A percentile compares a stretch with the other conserved stretches of the same genome.
Conservation (phyloP, 108 stramenopile species). For the Skeletonema marinoi region DNA sequence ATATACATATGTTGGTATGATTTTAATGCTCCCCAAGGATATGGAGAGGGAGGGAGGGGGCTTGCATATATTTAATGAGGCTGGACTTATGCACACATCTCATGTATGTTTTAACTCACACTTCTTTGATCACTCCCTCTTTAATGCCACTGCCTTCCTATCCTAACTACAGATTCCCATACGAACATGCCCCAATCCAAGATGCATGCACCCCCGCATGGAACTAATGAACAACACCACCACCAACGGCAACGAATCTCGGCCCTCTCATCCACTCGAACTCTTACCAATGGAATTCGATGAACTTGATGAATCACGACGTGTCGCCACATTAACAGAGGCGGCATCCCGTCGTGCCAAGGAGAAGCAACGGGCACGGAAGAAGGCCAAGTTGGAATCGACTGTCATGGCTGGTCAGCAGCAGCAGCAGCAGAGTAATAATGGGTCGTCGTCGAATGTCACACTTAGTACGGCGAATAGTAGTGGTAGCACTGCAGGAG, state of each 20-base stretch:
- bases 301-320: slow-evolving; percentile 79
- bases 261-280: slow-evolving; percentile 43
- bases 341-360: slow-evolving; percentile 40
- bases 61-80: not conserved
- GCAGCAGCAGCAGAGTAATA: not conserved
- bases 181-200: slow-evolving; percentile 40
- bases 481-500: slow-evolving; percentile 23
- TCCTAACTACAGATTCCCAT: not conserved
- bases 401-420: slow-evolving; percentile 4
- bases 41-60: too few species aligned
- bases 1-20: slow-evolving; percentile 1
- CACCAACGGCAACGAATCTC: slow-evolving; percentile 28
- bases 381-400: slow-evolving; percentile 41
- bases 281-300: slow-evolving; percentile 86
- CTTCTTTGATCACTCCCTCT: not conserved
- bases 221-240: slow-evolving; percentile 18
- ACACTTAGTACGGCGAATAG: too few species aligned
- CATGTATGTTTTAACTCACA: not conserved
- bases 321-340: slow-evolving; percentile 12
- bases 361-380: slow-evolving; percentile 53
- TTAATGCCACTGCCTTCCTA: too few species aligned
- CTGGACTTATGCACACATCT: not conserved
- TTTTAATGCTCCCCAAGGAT: too few species aligned
- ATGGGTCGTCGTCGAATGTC: not conserved
- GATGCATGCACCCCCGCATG: slow-evolving; percentile 3